Evolutionary conservation across 768 basidiomycete species (phyloP), one percentile per base, ranked within the genome.

Genomic region (Amanita molliuscula): DNA sequence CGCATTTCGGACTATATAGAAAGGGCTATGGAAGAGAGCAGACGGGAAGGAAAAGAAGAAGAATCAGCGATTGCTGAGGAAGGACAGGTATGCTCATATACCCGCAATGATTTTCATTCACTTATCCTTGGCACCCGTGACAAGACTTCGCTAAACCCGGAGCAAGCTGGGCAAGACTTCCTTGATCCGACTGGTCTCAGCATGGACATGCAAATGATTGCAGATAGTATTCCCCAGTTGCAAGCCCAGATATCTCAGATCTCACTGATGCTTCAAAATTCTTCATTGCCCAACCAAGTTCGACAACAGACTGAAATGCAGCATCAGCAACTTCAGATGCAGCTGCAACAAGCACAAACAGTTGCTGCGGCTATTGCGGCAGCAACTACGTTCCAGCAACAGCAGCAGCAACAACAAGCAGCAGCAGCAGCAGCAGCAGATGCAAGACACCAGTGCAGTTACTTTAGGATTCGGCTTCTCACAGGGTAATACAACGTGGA

Each of bases 221-320:
- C 79, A 28, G 81, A 85, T 56, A 82, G 71, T 60, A 84, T 91
- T 55, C 81, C 87, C 16, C 82, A 88, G 61, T 70, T 92, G 15
- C 90, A 93, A 64, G 88, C 88, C 4, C 88, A 91, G 60, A 82
- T 91, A 53, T 67, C 70, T n/a, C 90, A 93, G 58, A 72, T 90
- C 45, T 82, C 79, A 51, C 70, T 81, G 56, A 82, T 87, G 73
- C 77, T 92, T 55, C 84, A 87, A 64, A 91, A 89, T 60, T 78
- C 82, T 16, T 74, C 79, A 7, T 69, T 93, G 6, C 86, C 88
- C 1, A 65, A 67, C 20, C 78, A 79, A 45, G 83, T 86, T 38
- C 82, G 88, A 29, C 84, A 83, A 60, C 80, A 83, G 54, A 84
- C 88, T 15, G 82, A 90, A 66, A 79, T 86, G 73, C 86, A 93